Evolutionary conservation across 768 basidiomycete species (phyloP).

Genomic region (Pluteus cervinus): DNA sequence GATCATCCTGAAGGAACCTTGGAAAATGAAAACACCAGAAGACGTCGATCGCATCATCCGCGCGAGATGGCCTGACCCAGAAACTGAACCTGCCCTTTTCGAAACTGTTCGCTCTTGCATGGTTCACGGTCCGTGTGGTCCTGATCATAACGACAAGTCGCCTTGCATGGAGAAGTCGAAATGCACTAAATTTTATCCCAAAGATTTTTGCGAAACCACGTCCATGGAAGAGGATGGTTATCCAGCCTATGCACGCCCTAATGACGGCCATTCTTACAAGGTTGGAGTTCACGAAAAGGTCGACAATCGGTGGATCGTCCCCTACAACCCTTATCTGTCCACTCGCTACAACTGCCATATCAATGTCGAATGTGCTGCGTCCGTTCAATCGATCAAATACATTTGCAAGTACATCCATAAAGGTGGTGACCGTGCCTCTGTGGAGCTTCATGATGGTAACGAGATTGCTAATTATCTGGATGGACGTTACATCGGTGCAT

Average conservation of each 20-base stretch:
- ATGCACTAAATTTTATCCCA: constrained; percentile 17
- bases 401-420: constrained; percentile 46
- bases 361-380: constrained; percentile 38
- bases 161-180: constrained; percentile 33
- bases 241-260: constrained; percentile 1
- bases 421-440: constrained; percentile 33
- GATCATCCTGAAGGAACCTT: constrained; percentile 20
- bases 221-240: constrained; percentile 2
- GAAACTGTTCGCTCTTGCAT: constrained; percentile 25
- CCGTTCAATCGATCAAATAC: constrained; percentile 37
- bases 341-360: constrained; percentile 38
- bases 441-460: constrained; percentile 26
- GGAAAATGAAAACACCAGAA: constrained; percentile 10
- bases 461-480: constrained; percentile 32
- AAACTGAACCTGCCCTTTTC: constrained; percentile 13
- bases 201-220: constrained; percentile 1
- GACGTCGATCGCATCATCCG: constrained; percentile 29
- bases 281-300: constrained; percentile 7
- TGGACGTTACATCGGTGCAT: constrained; percentile 26
- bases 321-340: constrained; percentile 29
- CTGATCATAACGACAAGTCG: constrained; percentile 17
- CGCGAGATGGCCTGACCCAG: constrained; percentile 30
- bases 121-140: constrained; percentile 36
- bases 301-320: constrained; percentile 37
- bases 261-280: not conserved